Evolutionary conservation across 108 stramenopile species (phyloP).

Genomic region (Nannochloropsis granulata): DNA sequence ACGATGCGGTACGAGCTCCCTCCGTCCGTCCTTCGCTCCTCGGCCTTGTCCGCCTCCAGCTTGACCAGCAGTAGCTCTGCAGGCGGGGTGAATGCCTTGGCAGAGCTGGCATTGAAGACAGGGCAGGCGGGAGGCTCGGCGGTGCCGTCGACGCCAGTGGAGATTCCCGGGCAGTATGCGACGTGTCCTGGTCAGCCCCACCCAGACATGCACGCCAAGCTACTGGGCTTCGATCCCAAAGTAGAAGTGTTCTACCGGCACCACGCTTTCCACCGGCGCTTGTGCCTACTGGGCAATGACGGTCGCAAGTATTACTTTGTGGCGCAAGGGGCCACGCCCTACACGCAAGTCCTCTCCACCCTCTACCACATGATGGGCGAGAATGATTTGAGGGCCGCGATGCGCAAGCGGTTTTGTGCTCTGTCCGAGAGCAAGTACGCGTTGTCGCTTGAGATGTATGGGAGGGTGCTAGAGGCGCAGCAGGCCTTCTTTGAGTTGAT

Average conservation of each 20-base stretch:
- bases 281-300: constrained; percentile 24
- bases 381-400: constrained; percentile 12
- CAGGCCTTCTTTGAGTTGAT: constrained; percentile 14
- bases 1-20: background rate
- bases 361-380: constrained; percentile 26
- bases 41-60: background rate
- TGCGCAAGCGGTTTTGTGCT: constrained; percentile 1
- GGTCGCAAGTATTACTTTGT: constrained; percentile 23
- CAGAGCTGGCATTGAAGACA: background rate
- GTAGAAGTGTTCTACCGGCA: constrained; percentile 1
- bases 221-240: constrained; percentile 21
- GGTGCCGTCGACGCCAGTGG: background rate
- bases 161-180: constrained; percentile 30
- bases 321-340: constrained; percentile 22
- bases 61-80: background rate
- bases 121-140: background rate
- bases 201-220: constrained; percentile 30
- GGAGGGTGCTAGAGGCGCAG: constrained; percentile 19
- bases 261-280: constrained; percentile 17
- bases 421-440: constrained; percentile 1
- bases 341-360: constrained; percentile 20
- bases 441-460: constrained; percentile 17
- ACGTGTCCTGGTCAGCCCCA: constrained; percentile 8
- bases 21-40: background rate
- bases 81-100: background rate